These are phyloP conservation scores for Boletus chippewaensis DNA, from an alignment of 1,284 basidiomycete genomes.

Conservation along the genomic window DNA sequence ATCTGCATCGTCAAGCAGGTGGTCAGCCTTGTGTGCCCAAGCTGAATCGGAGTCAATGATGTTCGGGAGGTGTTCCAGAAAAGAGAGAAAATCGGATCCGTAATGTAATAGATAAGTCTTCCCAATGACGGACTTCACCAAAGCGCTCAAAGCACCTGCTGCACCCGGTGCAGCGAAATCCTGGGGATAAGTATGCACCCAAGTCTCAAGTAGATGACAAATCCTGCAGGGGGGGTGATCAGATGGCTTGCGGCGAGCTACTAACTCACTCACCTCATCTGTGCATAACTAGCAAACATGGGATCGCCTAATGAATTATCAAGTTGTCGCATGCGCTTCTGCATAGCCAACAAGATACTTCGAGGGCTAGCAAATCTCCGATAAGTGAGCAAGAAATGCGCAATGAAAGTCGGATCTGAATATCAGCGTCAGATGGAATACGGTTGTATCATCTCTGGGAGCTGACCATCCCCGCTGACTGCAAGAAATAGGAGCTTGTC, in stretches of 20 bases:
- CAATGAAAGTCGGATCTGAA: slow-evolving; percentile 65
- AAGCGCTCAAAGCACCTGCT: slow-evolving; percentile 60
- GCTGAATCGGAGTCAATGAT: slow-evolving; percentile 57
- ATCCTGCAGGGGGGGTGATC: slow-evolving; percentile 42
- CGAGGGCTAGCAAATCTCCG: slow-evolving; percentile 72
- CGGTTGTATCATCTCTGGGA: not conserved
- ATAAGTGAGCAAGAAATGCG: slow-evolving; percentile 74
- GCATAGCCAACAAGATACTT: slow-evolving; percentile 72
- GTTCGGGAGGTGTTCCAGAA: slow-evolving; percentile 57
- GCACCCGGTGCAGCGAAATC: slow-evolving; percentile 74
- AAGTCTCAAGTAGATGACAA: slow-evolving; percentile 66
- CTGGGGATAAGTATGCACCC: slow-evolving; percentile 65
- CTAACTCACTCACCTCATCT: slow-evolving; percentile 56
- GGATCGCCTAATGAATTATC: slow-evolving; percentile 67
- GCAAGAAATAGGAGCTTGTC: slow-evolving; percentile 71
- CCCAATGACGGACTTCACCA: slow-evolving; percentile 68
- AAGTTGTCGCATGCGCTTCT: slow-evolving; percentile 72
- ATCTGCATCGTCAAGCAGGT: slow-evolving; percentile 54
- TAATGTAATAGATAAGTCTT: slow-evolving; percentile 78
- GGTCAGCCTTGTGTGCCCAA: slow-evolving; percentile 64
- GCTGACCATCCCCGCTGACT: slow-evolving; percentile 70
- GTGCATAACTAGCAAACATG: slow-evolving; percentile 76
- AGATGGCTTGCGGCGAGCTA: slow-evolving; percentile 2
- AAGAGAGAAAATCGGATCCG: slow-evolving; percentile 71
- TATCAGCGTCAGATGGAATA: slow-evolving; percentile 11